A percentile compares a stretch with the other conserved stretches of the same genome.
phyloP scores from a whole-genome alignment of 768 basidiomycete genomes.

The Galerina marginata region DNA sequence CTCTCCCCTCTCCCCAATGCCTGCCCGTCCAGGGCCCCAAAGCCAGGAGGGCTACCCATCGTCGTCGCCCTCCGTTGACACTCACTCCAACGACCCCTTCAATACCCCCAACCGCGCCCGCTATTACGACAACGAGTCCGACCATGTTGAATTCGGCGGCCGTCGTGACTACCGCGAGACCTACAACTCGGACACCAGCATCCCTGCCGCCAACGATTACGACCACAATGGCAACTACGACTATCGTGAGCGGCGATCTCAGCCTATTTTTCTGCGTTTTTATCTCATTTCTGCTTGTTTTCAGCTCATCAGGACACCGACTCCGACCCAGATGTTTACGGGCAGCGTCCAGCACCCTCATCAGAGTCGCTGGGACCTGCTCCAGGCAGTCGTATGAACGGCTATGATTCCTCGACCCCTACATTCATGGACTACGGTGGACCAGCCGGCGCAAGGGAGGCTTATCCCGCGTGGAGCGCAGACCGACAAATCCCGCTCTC shows the following conservation, averaged over 20 bases:
- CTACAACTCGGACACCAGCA: constrained; percentile 73
- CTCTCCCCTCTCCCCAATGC: constrained; percentile 43
- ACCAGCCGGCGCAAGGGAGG: constrained; percentile 67
- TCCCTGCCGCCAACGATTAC: constrained; percentile 68
- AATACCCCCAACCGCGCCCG: constrained; percentile 47
- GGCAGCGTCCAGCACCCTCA: constrained; percentile 72
- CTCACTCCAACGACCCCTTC: constrained; percentile 75
- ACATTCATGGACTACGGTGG: constrained; percentile 70
- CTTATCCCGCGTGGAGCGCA: constrained; percentile 93
- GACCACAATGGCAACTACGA: constrained; percentile 70
- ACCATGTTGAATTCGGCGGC: constrained; percentile 66
- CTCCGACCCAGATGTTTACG: constrained; percentile 79
- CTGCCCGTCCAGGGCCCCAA: constrained; percentile 57
- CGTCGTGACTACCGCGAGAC: constrained; percentile 59
- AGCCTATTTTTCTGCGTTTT: constrained; percentile 23
- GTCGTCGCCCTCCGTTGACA: constrained; percentile 61
- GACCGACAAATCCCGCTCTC: constrained; percentile 96
- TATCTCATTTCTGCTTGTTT: constrained; percentile 23
- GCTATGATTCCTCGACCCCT: constrained; percentile 75
- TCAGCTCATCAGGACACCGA: constrained; percentile 83
- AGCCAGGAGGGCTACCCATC: constrained; percentile 72
- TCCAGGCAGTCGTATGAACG: constrained; percentile 49
- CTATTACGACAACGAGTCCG: constrained; percentile 81
- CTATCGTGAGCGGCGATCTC: constrained; percentile 52
- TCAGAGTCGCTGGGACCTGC: constrained; percentile 75